Conservation (phyloP, 1,284 basidiomycete species). For the Fereydounia khargensis region DNA sequence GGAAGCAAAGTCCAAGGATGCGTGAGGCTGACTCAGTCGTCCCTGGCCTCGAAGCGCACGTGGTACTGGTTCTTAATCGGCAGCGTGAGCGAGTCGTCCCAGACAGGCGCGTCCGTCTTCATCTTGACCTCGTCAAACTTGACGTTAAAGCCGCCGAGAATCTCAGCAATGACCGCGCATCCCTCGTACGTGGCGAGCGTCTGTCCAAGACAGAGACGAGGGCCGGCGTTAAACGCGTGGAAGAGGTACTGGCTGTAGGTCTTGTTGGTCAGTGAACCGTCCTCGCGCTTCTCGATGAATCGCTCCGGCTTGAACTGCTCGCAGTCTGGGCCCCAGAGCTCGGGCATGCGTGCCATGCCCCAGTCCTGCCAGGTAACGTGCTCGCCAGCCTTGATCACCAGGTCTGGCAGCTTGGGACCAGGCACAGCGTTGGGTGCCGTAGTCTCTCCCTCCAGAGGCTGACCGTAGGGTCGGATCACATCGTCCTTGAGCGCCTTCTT, state of each 20-base stretch:
- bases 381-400: constrained; percentile 32
- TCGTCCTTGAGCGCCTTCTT: constrained; percentile 39
- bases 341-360: constrained; percentile 46
- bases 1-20: no score
- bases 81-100: constrained; percentile 32
- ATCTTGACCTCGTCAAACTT: constrained; percentile 18
- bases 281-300: constrained; percentile 43
- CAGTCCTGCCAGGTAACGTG: constrained; percentile 37
- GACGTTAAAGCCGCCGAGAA: constrained; percentile 29
- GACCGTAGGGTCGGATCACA: constrained; percentile 32
- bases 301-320: constrained; percentile 52
- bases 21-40: no score
- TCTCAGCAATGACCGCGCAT: constrained; percentile 17
- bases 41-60: constrained; percentile 16
- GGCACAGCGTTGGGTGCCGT: constrained; percentile 23
- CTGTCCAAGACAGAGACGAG: constrained; percentile 54
- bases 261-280: constrained; percentile 58
- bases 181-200: constrained; percentile 44
- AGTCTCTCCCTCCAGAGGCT: constrained; percentile 11
- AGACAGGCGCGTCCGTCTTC: constrained; percentile 20
- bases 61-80: constrained; percentile 32
- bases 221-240: constrained; percentile 52
- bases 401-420: constrained; percentile 24
- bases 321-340: constrained; percentile 48
- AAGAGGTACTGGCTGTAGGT: constrained; percentile 59